Base-by-base conservation (phyloP, 1,284 basidiomycete genomes). In the Trichosporon sp. region DNA sequence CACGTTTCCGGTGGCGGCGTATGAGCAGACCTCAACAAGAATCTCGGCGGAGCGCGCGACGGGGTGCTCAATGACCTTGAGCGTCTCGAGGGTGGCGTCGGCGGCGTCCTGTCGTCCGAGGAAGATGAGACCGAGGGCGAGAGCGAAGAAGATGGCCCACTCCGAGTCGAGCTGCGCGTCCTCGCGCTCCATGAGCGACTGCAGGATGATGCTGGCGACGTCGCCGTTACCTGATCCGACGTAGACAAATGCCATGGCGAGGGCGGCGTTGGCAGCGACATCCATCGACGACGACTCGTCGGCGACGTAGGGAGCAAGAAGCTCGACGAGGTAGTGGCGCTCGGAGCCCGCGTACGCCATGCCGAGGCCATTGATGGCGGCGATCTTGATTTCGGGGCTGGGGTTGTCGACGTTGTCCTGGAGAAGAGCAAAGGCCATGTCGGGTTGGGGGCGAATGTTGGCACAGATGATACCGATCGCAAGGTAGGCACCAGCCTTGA, bases 181-280 rank as follows among this genome's bases (percentile, higher is more conserved):
- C 2, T 90, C 90, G 21, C 91, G 86, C 78, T 85, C 87, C 94
- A 98, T 96, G 80, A 99, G 85, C 5, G 92, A 91, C 85, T 98
- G 95, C 79, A 98, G 84, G 70, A 99, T 96, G 0, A 91, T 90
- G 70, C 90, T 90, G 1, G 93, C 91, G 31, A 98, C 91, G 77
- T 99, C 97, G 21, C 95, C 96, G 78, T 98, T 92, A 68, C 92
- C 93, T 78, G 94, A 95, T 31, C 96, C 97, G 43, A 96, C 95
- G 81, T 94, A 98, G 71, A 98, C 91, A 83, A 98, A 96, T 1
- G 96, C 96, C 19, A 98, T 88, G 0, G 96, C 90, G 26, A 99
- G 87, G 0, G 95, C 90, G 21, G 95, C 90, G 74, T 98, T 87
- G 54, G 92, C 89, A 0, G 91, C 91, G 32, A 99, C 90, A 83